Percentiles rank a stretch among this genome's conserved stretches.
phyloP scores from a whole-genome alignment of 2,329 filamentous ascomycete genomes.

The Emergomyces pasteurianus region DNA sequence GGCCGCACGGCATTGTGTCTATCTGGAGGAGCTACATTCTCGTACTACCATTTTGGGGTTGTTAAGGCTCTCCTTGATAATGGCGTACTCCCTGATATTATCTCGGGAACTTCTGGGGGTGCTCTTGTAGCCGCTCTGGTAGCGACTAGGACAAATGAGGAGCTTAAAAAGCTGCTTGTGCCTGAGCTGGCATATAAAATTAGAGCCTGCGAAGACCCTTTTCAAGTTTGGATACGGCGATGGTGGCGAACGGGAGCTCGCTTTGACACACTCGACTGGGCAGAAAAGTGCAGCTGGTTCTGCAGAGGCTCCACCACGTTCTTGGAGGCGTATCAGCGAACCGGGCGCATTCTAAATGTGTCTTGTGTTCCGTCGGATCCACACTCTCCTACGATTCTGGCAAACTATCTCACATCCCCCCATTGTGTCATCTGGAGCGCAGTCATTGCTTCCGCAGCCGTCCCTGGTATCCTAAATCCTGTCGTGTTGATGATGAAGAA shows the following conservation, averaged over 20 bases:
- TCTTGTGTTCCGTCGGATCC: slow-evolving; percentile 93
- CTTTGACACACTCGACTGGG: slow-evolving; percentile 92
- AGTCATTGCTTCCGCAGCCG: slow-evolving; percentile 84
- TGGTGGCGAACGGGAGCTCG: slow-evolving; percentile 91
- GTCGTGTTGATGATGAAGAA: slow-evolving; percentile 88
- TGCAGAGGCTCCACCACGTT: slow-evolving; percentile 86
- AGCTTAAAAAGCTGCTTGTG: slow-evolving; percentile 72
- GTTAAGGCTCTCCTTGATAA: slow-evolving; percentile 81
- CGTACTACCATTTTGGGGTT: slow-evolving; percentile 94
- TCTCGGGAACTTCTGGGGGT: slow-evolving; percentile 91
- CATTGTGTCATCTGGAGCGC: slow-evolving; percentile 99
- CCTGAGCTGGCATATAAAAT: slow-evolving; percentile 79
- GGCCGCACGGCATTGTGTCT: slow-evolving; percentile 86
- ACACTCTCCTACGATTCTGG: slow-evolving; percentile 80
- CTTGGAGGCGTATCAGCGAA: slow-evolving; percentile 84
- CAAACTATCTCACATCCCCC: slow-evolving; percentile 88
- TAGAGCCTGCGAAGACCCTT: slow-evolving; percentile 68
- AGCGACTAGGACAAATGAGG: slow-evolving; percentile 81
- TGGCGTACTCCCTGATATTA: slow-evolving; percentile 76
- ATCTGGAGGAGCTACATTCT: slow-evolving; percentile 86
- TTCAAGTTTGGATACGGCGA: slow-evolving; percentile 62
- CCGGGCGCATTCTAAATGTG: slow-evolving; percentile 88
- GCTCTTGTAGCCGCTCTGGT: slow-evolving; percentile 79
- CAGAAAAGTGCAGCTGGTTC: slow-evolving; percentile 75
- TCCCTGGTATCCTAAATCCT: slow-evolving; percentile 90